These are phyloP conservation scores for Neurospora tetraspora DNA, from an alignment of 495 filamentous ascomycete species.

Conservation along the genomic window DNA sequence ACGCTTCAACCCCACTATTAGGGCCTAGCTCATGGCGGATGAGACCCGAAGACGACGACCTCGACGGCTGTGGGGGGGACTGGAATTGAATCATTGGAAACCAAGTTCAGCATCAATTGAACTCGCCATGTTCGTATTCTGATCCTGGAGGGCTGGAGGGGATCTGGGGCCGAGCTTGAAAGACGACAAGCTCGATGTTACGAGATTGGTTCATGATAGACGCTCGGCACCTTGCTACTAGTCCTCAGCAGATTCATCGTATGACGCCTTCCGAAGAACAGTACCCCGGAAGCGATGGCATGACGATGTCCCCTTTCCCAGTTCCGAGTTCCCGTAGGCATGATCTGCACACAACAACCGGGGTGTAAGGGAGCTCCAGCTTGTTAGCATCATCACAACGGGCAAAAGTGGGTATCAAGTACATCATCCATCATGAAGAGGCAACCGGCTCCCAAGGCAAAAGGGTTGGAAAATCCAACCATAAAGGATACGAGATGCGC, in stretches of 20 bases:
- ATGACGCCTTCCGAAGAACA: neutral
- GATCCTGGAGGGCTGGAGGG: neutral
- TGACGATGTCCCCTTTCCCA: neutral
- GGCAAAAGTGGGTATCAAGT: neutral
- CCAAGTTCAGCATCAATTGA: neutral
- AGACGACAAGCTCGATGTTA: neutral
- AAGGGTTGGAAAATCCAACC: neutral
- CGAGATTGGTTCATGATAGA: neutral
- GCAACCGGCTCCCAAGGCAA: neutral
- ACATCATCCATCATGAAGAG: neutral
- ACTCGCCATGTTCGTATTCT: neutral
- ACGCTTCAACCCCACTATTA: neutral
- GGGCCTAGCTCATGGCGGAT: neutral
- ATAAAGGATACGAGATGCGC: neutral
- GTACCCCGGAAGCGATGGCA: neutral
- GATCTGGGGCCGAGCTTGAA: neutral
- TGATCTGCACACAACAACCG: neutral
- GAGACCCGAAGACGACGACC: neutral
- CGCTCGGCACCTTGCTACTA: neutral
- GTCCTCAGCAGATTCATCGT: neutral
- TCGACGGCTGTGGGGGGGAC: neutral
- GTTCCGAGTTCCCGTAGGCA: neutral
- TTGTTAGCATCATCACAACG: neutral
- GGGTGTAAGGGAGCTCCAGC: neutral
- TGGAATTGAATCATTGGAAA: neutral